Base-by-base conservation (phyloP, 2,329 filamentous ascomycete genomes). In the Verticillium zaregamsianum region DNA sequence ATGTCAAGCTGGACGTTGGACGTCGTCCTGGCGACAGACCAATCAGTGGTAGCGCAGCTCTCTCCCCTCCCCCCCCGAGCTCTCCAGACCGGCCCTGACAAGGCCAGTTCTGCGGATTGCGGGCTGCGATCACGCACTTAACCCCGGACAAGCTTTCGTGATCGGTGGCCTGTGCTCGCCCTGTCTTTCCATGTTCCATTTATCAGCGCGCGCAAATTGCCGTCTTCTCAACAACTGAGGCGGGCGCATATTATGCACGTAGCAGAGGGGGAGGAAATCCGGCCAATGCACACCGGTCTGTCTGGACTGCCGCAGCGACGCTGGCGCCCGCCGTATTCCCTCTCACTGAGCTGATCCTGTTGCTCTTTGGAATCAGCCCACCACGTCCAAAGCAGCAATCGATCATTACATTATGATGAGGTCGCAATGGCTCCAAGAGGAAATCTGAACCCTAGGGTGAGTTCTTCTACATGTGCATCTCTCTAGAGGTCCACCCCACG, bases 361-460 rank as follows among this genome's bases (percentile, higher is more conserved):
- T 25, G 45, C 28, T 28, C 20, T n/a, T 9, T 25, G 20, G 20
- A 25, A 52, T 52, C 45, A 52, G 45, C 23, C 45, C 45, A 52
- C 45, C 23, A 23, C 20, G 45, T 52, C n/a, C n/a, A 25, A 11
- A 11, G 23, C 45, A 25, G 11, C 20, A 52, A 12, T 28, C 20
- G 8, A 20, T 20, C 25, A n/a, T 20, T 14, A 52, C 32, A 15
- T 28, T 5, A 52, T 28, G 28, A 59, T 40, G 37, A 55, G 55
- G 61, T 33, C 28, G 17, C 6, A 49, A n/a, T 57, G 32, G 20
- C 54, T 40, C 59, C 59, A 4, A 66, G 63, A 60, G 64, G 64
- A 54, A 66, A 66, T 20, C 52, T 66, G 31, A 66, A 59, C 20
- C 64, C 64, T 28, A 65, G 60, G 54, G 64, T 65, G 49, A 32